Evolutionary conservation across 768 basidiomycete species (phyloP).

Genomic region (Lepiota venenata): DNA sequence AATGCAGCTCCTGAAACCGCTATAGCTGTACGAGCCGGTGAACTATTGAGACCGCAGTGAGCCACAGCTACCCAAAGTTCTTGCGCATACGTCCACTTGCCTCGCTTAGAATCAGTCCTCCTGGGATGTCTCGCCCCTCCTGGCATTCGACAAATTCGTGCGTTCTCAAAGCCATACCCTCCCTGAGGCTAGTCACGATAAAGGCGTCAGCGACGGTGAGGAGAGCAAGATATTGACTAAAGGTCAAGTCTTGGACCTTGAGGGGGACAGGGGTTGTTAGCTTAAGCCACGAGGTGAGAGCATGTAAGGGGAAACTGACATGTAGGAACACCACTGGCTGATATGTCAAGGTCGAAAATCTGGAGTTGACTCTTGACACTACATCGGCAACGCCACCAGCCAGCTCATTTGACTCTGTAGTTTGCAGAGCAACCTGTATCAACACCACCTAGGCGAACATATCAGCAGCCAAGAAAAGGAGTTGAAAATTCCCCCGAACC

Average conservation of each 20-base stretch:
- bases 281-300: too few relatives aligned
- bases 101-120: constrained; percentile 79
- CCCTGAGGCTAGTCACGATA: constrained; percentile 77
- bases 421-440: constrained; percentile 85
- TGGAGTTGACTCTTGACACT: constrained; percentile 78
- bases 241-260: constrained; percentile 81
- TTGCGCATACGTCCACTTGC: constrained; percentile 29
- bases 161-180: constrained; percentile 84
- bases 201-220: constrained; percentile 84
- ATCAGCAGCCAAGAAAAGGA: not conserved
- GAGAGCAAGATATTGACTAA: constrained; percentile 81
- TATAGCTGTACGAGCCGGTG: constrained; percentile 83
- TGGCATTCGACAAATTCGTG: constrained; percentile 89
- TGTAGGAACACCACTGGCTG: constrained; percentile 80
- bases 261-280: not conserved
- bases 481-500: constrained; percentile 25
- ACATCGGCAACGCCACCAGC: constrained; percentile 73
- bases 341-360: constrained; percentile 82
- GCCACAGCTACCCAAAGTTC: not conserved
- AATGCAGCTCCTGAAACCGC: constrained; percentile 84
- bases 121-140: constrained; percentile 44
- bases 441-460: constrained; percentile 54
- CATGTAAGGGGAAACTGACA: not conserved
- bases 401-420: constrained; percentile 71
- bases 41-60: constrained; percentile 46